A percentile compares a stretch with the other conserved stretches of the same genome.
phyloP scores from a whole-genome alignment of 1,284 basidiomycete genomes.

The Volvariella volvacea region DNA sequence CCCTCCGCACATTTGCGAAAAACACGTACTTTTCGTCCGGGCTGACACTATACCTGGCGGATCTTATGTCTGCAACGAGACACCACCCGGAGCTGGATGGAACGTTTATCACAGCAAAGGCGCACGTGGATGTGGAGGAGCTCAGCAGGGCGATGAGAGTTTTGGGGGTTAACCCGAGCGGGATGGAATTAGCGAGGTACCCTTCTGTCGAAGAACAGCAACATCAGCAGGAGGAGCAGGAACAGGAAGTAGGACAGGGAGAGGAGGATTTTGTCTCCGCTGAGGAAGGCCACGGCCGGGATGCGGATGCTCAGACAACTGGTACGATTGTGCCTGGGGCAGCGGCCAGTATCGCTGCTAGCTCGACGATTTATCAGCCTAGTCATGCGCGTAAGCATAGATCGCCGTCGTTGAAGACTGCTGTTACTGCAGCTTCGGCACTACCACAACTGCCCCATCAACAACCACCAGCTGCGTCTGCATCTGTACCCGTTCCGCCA shows the following conservation, averaged over 20 bases:
- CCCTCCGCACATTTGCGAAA: constrained; percentile 29
- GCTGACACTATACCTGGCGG: constrained; percentile 58
- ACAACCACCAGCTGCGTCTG: no score
- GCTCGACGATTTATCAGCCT: no score
- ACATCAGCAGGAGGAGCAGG: constrained; percentile 14
- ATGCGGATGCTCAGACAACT: no score
- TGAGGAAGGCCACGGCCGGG: no score
- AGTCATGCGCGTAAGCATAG: no score
- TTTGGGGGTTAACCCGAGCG: constrained; percentile 49
- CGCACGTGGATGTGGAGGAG: constrained; percentile 52
- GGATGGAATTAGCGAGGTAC: constrained; percentile 34
- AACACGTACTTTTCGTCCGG: constrained; percentile 36
- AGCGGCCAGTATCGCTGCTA: no score
- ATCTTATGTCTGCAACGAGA: constrained; percentile 66
- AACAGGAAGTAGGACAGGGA: constrained; percentile 3
- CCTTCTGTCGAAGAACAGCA: constrained; percentile 15
- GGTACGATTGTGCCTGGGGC: no score
- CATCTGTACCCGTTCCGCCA: no score
- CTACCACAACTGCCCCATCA: no score
- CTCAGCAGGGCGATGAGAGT: constrained; percentile 59
- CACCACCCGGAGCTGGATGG: constrained; percentile 67
- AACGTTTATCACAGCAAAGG: constrained; percentile 53
- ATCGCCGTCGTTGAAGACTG: no score
- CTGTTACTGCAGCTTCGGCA: no score
- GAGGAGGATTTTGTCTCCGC: no score